A percentile compares a stretch with the other conserved stretches of the same genome.
Evolutionary conservation across 2,329 filamentous ascomycete species (phyloP).

Genomic region (Fusarium lateritium): DNA sequence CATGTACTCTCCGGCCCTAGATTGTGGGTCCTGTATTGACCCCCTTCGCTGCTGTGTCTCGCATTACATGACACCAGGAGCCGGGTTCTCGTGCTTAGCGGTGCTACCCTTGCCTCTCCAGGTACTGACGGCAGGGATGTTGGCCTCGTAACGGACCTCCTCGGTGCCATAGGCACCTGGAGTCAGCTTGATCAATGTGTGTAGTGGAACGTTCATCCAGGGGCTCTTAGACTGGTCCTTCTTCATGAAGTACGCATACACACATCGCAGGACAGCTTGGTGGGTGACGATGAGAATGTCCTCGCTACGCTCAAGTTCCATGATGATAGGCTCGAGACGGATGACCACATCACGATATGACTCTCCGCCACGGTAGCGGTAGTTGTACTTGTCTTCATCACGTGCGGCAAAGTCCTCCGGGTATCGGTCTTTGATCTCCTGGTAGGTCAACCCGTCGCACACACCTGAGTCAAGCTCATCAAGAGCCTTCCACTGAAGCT

Average conservation of each 20-base stretch:
- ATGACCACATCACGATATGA: conserved; percentile 97
- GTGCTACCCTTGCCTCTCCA: conserved; percentile 95
- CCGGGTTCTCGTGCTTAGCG: conserved; percentile 84
- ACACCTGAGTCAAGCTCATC: conserved; percentile 97
- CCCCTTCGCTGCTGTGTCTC: neutral
- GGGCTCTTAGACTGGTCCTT: conserved; percentile 92
- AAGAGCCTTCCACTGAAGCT: conserved; percentile 98
- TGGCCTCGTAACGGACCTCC: conserved; percentile 87
- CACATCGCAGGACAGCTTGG: conserved; percentile 95
- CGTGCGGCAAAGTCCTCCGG: conserved; percentile 96
- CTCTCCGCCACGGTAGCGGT: conserved; percentile 96
- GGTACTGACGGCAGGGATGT: conserved; percentile 96
- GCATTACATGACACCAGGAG: conserved; percentile 54
- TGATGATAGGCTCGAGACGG: conserved; percentile 97
- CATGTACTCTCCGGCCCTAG: conserved; percentile 2
- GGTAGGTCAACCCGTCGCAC: conserved; percentile 96
- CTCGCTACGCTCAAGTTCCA: conserved; percentile 96
- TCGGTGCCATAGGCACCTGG: conserved; percentile 95
- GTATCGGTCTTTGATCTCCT: conserved; percentile 90
- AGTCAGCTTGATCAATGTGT: conserved; percentile 96
- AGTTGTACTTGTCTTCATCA: conserved; percentile 99
- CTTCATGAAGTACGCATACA: conserved; percentile 99
- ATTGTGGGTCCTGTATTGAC: neutral
- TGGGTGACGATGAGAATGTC: conserved; percentile 99
- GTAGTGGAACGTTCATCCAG: conserved; percentile 98